Base-by-base conservation (phyloP, 768 basidiomycete species). In the Lyophyllum atratum region DNA sequence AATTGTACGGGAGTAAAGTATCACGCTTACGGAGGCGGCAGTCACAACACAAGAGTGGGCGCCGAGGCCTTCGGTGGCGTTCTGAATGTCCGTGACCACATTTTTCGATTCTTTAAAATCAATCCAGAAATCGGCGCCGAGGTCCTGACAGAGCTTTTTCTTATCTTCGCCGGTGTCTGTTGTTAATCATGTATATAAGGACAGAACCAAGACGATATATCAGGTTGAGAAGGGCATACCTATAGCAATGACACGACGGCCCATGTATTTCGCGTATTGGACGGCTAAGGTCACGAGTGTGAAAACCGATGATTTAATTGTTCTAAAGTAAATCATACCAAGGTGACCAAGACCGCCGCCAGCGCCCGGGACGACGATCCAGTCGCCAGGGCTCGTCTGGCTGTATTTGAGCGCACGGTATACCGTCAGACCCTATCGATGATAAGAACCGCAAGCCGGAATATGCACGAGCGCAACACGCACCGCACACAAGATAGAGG, bases 261-360 rank as follows among this genome's bases (percentile, higher is more conserved):
- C 92, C 76, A 89, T 86, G 24, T 82, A 80, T 43, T 77, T 79
- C 15, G 92, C 93, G 64, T 94, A 94, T 70, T 95, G 92, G 28
- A 93, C 70, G 24, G 91, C 85, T 83, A 52, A 11, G 3, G n/a
- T 25, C 15, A 1, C 50, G 24, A 29, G 9, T 25, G 47, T 24
- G 12, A 55, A 14, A 1, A 39, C 9, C 9, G 31, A 37, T 11
- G 5, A 10, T 6, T 19, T 15, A 34, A 15, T 24, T 47, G 15
- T n/a, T n/a, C 12, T 12, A 26, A 25, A 25, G 21, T 55, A 3
- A 17, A 19, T 43, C 68, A 26, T 54, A 85, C 83, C 90, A 28
- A 95, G 80, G 73, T 93, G 90, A 8, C 92, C 93, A 29, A 93
- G 85, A 14, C 92, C 91, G 54, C 89, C 89, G 3, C 89, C 90